Percentiles rank a stretch among this genome's conserved stretches.
These are phyloP conservation scores for Domatiomyces globalis DNA, from an alignment of 2,329 filamentous ascomycete species.

Conservation along the genomic window DNA sequence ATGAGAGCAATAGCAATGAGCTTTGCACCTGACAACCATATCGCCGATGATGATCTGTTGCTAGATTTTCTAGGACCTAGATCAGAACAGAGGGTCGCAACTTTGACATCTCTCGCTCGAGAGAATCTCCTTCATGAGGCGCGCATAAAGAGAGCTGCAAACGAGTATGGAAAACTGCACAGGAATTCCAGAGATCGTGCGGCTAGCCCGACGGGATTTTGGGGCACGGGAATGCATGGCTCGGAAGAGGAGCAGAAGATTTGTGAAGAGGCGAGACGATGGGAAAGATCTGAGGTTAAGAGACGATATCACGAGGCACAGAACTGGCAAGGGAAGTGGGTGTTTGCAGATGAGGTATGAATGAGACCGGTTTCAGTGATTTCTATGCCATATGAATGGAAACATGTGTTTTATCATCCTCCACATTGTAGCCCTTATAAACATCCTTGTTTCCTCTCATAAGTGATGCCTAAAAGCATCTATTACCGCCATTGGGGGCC, in stretches of 20 bases:
- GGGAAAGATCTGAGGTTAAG: constrained; percentile 51
- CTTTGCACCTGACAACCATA: constrained; percentile 15
- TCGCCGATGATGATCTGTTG: constrained; percentile 26
- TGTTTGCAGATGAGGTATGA: not conserved
- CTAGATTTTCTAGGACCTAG: constrained; percentile 17
- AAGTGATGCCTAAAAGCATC: no score
- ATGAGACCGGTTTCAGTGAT: not conserved
- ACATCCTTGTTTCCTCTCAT: no score
- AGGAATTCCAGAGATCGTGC: constrained; percentile 57
- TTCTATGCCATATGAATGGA: not conserved
- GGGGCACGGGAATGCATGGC: constrained; percentile 75
- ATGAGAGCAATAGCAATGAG: constrained; percentile 51
- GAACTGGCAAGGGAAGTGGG: constrained; percentile 26
- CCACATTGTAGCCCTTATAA: no score
- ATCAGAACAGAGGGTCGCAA: constrained; percentile 36
- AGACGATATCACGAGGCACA: constrained; percentile 71
- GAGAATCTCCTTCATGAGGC: constrained; percentile 60
- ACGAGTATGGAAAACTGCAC: constrained; percentile 58
- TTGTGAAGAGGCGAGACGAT: constrained; percentile 47
- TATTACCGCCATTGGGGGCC: no score
- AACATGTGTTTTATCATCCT: no score
- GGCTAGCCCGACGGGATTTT: constrained; percentile 71
- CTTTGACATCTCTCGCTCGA: constrained; percentile 35
- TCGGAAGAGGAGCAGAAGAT: constrained; percentile 67
- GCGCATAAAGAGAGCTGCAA: constrained; percentile 56